These are phyloP conservation scores for Cicer yamashitae DNA, from an alignment of 306 rosid species.

Conservation along the genomic window DNA sequence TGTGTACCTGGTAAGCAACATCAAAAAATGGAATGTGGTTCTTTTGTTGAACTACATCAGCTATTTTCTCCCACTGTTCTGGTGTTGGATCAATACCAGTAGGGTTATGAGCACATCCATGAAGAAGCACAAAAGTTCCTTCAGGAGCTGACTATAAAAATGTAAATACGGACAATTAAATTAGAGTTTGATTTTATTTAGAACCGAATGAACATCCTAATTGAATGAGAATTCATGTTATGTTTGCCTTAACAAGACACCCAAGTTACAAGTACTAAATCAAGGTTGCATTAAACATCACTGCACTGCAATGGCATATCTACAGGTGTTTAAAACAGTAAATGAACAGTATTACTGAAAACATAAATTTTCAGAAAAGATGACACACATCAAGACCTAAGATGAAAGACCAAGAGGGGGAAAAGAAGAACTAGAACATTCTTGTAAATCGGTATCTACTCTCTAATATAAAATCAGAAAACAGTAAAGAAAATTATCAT, in stretches of 20 bases:
- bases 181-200: not conserved
- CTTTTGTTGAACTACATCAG: conserved; percentile 82
- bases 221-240: conserved; percentile 11
- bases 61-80: conserved; percentile 95
- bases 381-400: conserved; percentile 2
- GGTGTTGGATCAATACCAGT: conserved; percentile 96
- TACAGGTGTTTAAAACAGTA: too few species aligned
- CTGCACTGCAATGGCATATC: conserved; percentile 13
- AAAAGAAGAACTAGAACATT: not conserved
- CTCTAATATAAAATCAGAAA: not conserved
- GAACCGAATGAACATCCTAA: conserved; percentile 32
- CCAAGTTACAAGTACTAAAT: conserved; percentile 22
- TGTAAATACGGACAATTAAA: conserved; percentile 35
- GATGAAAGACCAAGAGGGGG: not conserved
- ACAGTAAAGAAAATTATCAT: conserved; percentile 10
- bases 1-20: conserved; percentile 93
- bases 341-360: not conserved
- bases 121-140: conserved; percentile 92
- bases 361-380: conserved; percentile 26
- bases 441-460: not conserved
- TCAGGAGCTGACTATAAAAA: conserved; percentile 82
- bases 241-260: conserved; percentile 17
- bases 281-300: conserved; percentile 32
- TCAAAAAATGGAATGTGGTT: conserved; percentile 93
- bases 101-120: conserved; percentile 99